These are phyloP conservation scores for Clavaria fumosa DNA, from an alignment of 768 basidiomycete species.

Conservation along the genomic window DNA sequence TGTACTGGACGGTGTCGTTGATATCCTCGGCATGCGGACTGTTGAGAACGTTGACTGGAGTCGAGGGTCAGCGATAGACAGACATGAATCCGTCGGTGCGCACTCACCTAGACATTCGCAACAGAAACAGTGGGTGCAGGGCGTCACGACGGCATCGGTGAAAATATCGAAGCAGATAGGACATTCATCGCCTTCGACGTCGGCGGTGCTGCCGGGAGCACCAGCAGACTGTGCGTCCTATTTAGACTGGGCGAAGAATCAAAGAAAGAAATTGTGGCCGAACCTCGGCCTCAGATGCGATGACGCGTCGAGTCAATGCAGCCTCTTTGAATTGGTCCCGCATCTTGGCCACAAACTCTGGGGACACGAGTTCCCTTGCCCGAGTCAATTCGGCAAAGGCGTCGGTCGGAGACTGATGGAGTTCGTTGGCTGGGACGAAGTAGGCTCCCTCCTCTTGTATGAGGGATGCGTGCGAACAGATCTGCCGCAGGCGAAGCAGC, in stretches of 20 bases:
- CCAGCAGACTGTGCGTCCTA: too few relatives aligned
- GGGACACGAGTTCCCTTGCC: constrained; percentile 27
- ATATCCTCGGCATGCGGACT: constrained; percentile 20
- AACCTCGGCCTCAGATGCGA: constrained; percentile 40
- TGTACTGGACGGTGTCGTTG: constrained; percentile 22
- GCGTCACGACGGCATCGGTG: constrained; percentile 37
- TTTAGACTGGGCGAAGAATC: constrained; percentile 21
- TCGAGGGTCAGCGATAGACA: constrained; percentile 1
- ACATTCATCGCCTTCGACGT: constrained; percentile 43
- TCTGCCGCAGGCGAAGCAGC: constrained; percentile 42
- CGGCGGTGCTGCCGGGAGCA: too few relatives aligned
- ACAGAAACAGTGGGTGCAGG: constrained; percentile 51
- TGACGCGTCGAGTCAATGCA: constrained; percentile 26
- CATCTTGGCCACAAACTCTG: constrained; percentile 36
- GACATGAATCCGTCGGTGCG: neutral
- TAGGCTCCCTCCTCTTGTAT: constrained; percentile 40
- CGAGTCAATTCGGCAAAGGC: constrained; percentile 29
- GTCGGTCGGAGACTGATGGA: constrained; percentile 13
- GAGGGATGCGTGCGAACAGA: constrained; percentile 53
- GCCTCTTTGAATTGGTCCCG: constrained; percentile 29
- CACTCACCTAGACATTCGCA: constrained; percentile 37
- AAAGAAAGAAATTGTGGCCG: constrained; percentile 6
- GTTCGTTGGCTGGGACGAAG: constrained; percentile 27
- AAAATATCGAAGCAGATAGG: constrained; percentile 50
- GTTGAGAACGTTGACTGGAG: constrained; percentile 30